Conservation (phyloP, 2,329 filamentous ascomycete genomes). For the Claviceps sp. region DNA sequence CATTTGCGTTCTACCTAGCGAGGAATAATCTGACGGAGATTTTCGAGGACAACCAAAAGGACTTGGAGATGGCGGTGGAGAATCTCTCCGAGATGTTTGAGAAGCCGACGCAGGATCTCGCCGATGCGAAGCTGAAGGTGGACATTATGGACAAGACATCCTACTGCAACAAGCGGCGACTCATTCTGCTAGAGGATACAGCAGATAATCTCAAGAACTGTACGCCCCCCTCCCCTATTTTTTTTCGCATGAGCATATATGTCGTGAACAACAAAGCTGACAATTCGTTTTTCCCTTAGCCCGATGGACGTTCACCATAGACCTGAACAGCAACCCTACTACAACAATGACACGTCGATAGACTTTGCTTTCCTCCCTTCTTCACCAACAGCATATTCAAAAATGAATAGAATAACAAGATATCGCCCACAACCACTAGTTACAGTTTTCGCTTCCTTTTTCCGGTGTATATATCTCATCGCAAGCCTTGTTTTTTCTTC, state of each 20-base stretch:
- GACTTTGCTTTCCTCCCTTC: background rate
- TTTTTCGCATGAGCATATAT: background rate
- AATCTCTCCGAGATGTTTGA: conserved; percentile 98
- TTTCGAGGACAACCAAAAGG: conserved; percentile 97
- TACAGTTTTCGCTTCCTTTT: background rate
- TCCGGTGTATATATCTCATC: background rate
- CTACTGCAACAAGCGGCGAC: conserved; percentile 84
- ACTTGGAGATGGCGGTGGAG: conserved; percentile 93
- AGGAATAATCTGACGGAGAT: conserved; percentile 94
- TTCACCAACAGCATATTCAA: too few relatives aligned
- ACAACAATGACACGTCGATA: conserved; percentile 4
- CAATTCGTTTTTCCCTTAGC: conserved; percentile 15
- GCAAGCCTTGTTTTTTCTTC: background rate
- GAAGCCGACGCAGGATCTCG: conserved; percentile 79
- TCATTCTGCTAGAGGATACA: conserved; percentile 84
- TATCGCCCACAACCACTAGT: background rate
- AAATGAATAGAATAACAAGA: background rate
- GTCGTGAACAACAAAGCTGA: background rate
- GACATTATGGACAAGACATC: conserved; percentile 98
- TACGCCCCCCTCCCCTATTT: conserved; percentile 22
- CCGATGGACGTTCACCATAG: conserved; percentile 28
- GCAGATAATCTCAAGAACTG: conserved; percentile 83
- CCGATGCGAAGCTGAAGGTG: conserved; percentile 80
- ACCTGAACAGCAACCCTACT: conserved; percentile 1
- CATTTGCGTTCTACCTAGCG: conserved; percentile 94